Evolutionary conservation across 2,329 filamentous ascomycete species (phyloP).

Genomic region (Triangularia setosa): DNA sequence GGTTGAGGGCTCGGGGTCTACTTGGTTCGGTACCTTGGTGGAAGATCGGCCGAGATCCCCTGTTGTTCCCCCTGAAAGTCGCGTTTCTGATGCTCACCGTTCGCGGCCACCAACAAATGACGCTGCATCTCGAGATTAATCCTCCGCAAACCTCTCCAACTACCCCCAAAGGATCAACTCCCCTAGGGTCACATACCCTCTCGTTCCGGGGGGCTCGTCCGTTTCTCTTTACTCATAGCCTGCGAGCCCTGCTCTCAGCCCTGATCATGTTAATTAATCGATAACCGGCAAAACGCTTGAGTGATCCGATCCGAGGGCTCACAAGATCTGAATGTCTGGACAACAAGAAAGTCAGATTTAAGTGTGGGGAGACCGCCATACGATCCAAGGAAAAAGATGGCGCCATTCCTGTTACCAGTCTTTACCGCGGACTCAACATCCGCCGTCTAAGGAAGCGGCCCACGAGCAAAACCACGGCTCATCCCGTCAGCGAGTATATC

Average conservation of each 20-base stretch:
- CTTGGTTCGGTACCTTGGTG: slow-evolving; percentile 4
- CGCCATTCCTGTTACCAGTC: slow-evolving; percentile 18
- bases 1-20: neutral
- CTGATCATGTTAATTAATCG: slow-evolving; percentile 16
- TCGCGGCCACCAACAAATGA: slow-evolving; percentile 3
- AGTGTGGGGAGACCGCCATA: slow-evolving; percentile 22
- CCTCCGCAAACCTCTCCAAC: slow-evolving; percentile 3
- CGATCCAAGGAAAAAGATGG: slow-evolving; percentile 17
- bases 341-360: slow-evolving; percentile 14
- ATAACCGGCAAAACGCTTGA: slow-evolving; percentile 21
- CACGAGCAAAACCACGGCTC: slow-evolving; percentile 6
- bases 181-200: neutral
- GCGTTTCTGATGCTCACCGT: neutral
- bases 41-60: slow-evolving; percentile 14
- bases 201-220: slow-evolving; percentile 20
- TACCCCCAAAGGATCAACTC: slow-evolving; percentile 9
- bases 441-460: slow-evolving; percentile 13
- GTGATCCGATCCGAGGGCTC: slow-evolving; percentile 22
- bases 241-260: neutral
- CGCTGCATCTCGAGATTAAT: slow-evolving; percentile 17
- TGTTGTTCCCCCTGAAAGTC: slow-evolving; percentile 6
- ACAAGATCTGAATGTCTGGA: slow-evolving; percentile 3
- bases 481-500: slow-evolving; percentile 20
- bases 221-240: neutral
- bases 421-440: slow-evolving; percentile 12